Base-by-base conservation (phyloP, 2,329 filamentous ascomycete genomes). In the Aureobasidium sp. region DNA sequence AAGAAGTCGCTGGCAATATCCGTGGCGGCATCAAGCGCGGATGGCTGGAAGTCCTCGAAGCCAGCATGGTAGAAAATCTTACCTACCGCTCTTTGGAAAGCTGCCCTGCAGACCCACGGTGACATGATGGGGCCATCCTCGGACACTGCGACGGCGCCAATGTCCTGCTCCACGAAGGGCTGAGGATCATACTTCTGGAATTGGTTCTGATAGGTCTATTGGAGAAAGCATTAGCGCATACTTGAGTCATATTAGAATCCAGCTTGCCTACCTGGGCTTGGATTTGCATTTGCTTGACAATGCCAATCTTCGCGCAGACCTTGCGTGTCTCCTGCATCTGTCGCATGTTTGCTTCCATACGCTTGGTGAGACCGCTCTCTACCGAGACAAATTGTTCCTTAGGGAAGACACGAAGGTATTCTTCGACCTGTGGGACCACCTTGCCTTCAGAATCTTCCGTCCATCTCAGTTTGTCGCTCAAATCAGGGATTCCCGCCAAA, bases 231-330 rank as follows among this genome's bases (percentile, higher is more conserved):
- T 61, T 19, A 65, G 62, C 35, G 59, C 25, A 52, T 48, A n/a
- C 17, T 2, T 40, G 27, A 37, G 12, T 10, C 52, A 22, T 42
- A 38, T 45, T 30, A 25, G 22, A 12, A 11, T n/a, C 25, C n/a
- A 39, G 27, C 27, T 25, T 45, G 64, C 74, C 66, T 80, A 89
- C 88, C 79, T 96, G 93, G 48, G 90, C 88, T 68, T 98, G 93
- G 51, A 97, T 82, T 71, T 98, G 93, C 93, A 98, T 98, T 72
- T 98, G 93, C 74, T 97, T 98, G 67, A 98, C 93, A 57, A 98
- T 89, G 44, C 88, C 85, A 66, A 98, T 95, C 71, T 97, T 98
- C 10, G 90, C 90, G 63, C 90, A 95, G 25, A 98, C 79, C 66
- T 96, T 97, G 61, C 93, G 80, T 0, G 93, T 98, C 64, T 97